Conservation (phyloP, 2,329 filamentous ascomycete genomes). For the Metarhizium rileyi region DNA sequence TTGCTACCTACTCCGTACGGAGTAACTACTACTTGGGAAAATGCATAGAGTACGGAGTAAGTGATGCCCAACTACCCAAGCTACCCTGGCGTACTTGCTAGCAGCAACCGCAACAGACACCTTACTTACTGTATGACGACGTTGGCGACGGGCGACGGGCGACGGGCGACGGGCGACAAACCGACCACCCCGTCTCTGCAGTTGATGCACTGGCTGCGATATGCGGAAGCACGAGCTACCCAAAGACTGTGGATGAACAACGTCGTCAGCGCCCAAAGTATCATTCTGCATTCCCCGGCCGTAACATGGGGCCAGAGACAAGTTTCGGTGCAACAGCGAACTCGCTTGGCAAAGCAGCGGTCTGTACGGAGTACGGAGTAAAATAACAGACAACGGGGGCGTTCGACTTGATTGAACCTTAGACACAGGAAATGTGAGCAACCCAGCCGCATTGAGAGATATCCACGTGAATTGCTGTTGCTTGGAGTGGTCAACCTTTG, state of each 20-base stretch:
- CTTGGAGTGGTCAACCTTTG: not conserved
- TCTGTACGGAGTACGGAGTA: not conserved
- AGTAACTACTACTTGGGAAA: not conserved
- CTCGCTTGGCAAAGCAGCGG: not conserved
- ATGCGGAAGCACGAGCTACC: not conserved
- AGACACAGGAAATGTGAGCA: not conserved
- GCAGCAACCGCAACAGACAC: not conserved
- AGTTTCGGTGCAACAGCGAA: not conserved
- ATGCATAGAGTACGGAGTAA: not conserved
- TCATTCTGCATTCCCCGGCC: not conserved
- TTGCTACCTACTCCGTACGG: not conserved
- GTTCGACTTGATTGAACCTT: not conserved
- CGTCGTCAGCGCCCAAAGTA: not conserved
- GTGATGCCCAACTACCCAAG: not conserved
- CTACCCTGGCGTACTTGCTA: not conserved
- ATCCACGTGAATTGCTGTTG: conserved; percentile 4
- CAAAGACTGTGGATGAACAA: not conserved
- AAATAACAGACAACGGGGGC: not conserved
- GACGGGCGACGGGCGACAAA: not conserved
- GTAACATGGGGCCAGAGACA: not conserved
- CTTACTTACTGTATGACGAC: not conserved
- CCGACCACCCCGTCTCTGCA: not conserved
- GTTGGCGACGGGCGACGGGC: not conserved
- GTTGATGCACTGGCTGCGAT: not conserved
- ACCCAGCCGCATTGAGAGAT: conserved; percentile 3